Evolutionary conservation across 768 basidiomycete genomes (phyloP).

Genomic region (Tricholomella constricta): DNA sequence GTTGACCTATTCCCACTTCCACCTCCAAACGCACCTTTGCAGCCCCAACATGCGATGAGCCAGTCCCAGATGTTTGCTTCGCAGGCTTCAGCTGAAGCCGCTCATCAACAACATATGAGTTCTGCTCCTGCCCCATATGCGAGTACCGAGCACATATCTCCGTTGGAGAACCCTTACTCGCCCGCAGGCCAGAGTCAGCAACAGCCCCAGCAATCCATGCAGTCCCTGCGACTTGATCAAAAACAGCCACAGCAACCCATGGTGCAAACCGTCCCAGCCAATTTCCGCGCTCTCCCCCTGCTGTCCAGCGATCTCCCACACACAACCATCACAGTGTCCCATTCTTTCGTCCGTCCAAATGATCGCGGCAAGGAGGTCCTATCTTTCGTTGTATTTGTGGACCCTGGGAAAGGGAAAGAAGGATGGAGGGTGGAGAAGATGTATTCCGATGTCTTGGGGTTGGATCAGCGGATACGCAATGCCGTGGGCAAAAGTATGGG

Average conservation of each 20-base stretch:
- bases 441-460: constrained; percentile 87
- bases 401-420: constrained; percentile 70
- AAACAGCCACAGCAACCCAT: constrained; percentile 18
- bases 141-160: constrained; percentile 11
- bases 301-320: constrained; percentile 70
- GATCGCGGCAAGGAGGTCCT: constrained; percentile 91
- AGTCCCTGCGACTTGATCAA: constrained; percentile 18
- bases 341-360: constrained; percentile 85
- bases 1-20: constrained; percentile 58
- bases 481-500: constrained; percentile 67
- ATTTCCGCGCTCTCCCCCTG: constrained; percentile 74
- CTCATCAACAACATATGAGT: constrained; percentile 14
- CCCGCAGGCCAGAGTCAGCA: constrained; percentile 17
- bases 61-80: constrained; percentile 22
- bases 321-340: constrained; percentile 70
- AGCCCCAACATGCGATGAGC: constrained; percentile 24
- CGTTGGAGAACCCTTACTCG: constrained; percentile 23
- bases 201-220: constrained; percentile 20
- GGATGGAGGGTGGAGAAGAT: constrained; percentile 89
- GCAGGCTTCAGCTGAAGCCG: constrained; percentile 21
- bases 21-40: constrained; percentile 29
- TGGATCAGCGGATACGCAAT: constrained; percentile 77
- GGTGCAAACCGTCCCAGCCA: constrained; percentile 35
- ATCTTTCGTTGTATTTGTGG: constrained; percentile 80
- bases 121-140: constrained; percentile 5